Evolutionary conservation across 805 yeast genomes (phyloP), one percentile per base, ranked within the genome.

Genomic region (Saccharomycopsis sp.): DNA sequence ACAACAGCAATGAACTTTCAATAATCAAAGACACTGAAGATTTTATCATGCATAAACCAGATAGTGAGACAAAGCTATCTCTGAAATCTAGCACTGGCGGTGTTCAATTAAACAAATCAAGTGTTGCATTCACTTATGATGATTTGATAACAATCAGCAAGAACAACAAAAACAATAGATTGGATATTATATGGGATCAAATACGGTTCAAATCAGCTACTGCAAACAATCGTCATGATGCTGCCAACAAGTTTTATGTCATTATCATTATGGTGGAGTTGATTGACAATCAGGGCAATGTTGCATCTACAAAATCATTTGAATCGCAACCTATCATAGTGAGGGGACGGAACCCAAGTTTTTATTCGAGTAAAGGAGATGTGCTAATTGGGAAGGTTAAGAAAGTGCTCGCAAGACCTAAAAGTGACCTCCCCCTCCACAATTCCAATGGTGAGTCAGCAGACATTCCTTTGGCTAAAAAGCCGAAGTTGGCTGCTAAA

Each of bases 281-380:
- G 41, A 52, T 26, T 38, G 55, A 31, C 53, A 46, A 29, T 56
- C 57, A 5, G 56, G 56, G 41, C 9, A 53, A 54, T 43, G 47
- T 54, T 7, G 51, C 51, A 6, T 40, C 48, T 23, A 17, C 50
- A 4, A 51, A 52, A 17, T 45, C 38, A 2, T 48, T 62, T n/a
- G 51, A 53, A 31, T 60, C 68, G 0, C 53, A 68, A 27, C 79
- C 79, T 1, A 70, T 77, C 3, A 72, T 74, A 11, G 82, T 77
- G 6, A 59, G 83, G 50, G 83, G 83, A 2, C 58, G 82, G 41
- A 77, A 77, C 52, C 82, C 83, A 2, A 67, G 75, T n/a, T 77
- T 77, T 50, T 77, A 76, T 53, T 67, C 68, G 27, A 75, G 73
- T 45, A 60, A 77, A 45, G 70, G 73, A 40, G 79, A 75, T 53